Percentiles rank a stretch among this genome's conserved stretches.
phyloP scores from a whole-genome alignment of 257 asterid genomes.

The Jaltomata sinuosa region DNA sequence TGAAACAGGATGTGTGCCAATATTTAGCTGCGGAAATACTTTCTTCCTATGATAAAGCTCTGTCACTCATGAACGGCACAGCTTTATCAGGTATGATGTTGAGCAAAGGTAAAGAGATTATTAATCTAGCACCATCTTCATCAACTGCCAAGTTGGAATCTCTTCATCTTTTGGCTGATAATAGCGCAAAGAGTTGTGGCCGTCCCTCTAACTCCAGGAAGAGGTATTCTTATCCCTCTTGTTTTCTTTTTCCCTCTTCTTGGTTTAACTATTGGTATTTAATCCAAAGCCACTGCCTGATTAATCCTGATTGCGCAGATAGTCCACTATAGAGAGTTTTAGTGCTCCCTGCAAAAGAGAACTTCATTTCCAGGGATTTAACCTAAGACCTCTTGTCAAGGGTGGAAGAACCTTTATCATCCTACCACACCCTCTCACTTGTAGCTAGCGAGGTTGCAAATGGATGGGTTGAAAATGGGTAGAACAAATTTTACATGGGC shows the following conservation, averaged over 20 bases:
- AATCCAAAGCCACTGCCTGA: too few relatives aligned
- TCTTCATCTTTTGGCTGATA: neutral
- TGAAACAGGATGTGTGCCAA: neutral
- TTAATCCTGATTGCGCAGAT: too few relatives aligned
- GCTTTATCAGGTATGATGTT: neutral
- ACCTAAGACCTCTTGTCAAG: neutral
- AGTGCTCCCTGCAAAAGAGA: neutral
- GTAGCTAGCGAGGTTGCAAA: neutral
- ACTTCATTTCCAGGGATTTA: neutral
- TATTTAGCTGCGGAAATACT: conserved; percentile 17
- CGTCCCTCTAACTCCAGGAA: neutral
- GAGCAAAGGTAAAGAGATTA: neutral
- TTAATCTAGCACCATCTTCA: neutral
- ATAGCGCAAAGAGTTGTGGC: neutral
- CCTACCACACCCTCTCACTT: neutral
- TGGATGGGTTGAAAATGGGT: too few relatives aligned
- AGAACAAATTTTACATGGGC: too few relatives aligned
- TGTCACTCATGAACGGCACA: conserved; percentile 10
- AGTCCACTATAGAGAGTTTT: too few relatives aligned
- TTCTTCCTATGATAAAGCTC: conserved; percentile 31
- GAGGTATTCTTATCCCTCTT: neutral
- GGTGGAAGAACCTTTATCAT: neutral
- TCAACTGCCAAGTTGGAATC: neutral
- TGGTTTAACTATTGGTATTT: too few relatives aligned
- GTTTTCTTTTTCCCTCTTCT: neutral